Evolutionary conservation across 2,329 filamentous ascomycete genomes (phyloP).

Genomic region (Alternaria novae-zelandiae): DNA sequence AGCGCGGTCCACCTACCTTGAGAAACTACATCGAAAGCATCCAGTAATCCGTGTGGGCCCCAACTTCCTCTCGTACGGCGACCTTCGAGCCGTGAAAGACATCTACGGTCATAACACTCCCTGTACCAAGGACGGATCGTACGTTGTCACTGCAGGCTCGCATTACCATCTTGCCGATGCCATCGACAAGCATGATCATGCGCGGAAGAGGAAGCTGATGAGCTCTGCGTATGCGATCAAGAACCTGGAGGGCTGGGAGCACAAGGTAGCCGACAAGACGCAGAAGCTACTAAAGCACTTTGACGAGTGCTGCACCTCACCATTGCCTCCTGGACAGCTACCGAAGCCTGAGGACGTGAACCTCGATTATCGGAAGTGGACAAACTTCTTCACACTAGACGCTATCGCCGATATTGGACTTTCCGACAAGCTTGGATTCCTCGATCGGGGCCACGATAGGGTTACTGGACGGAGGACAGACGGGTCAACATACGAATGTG

Average conservation of each 20-base stretch:
- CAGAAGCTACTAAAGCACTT: slow-evolving; percentile 53
- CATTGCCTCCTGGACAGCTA: slow-evolving; percentile 31
- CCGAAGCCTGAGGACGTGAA: slow-evolving; percentile 51
- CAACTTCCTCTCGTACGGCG: slow-evolving; percentile 41
- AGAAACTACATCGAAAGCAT: slow-evolving; percentile 55
- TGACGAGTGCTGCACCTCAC: slow-evolving; percentile 52
- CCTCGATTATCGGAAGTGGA: slow-evolving; percentile 60
- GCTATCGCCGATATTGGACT: slow-evolving; percentile 64
- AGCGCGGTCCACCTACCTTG: slow-evolving; percentile 53
- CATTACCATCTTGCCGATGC: slow-evolving; percentile 62
- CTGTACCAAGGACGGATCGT: slow-evolving; percentile 59
- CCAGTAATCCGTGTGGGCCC: slow-evolving; percentile 50
- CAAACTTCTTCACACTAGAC: slow-evolving; percentile 64
- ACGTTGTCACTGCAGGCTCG: slow-evolving; percentile 53
- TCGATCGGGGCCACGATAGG: slow-evolving; percentile 58
- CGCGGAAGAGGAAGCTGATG: slow-evolving; percentile 57
- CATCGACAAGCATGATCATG: slow-evolving; percentile 59
- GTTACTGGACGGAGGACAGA: slow-evolving; percentile 54
- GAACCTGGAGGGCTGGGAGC: slow-evolving; percentile 49
- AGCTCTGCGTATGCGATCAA: slow-evolving; percentile 2
- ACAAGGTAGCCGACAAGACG: slow-evolving; percentile 61
- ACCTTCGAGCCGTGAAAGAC: slow-evolving; percentile 53
- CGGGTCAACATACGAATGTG: slow-evolving; percentile 55
- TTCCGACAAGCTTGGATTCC: slow-evolving; percentile 58
- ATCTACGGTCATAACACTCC: slow-evolving; percentile 60